phyloP scores from a whole-genome alignment of 208 protist species.

The Leishmania major region DNA sequence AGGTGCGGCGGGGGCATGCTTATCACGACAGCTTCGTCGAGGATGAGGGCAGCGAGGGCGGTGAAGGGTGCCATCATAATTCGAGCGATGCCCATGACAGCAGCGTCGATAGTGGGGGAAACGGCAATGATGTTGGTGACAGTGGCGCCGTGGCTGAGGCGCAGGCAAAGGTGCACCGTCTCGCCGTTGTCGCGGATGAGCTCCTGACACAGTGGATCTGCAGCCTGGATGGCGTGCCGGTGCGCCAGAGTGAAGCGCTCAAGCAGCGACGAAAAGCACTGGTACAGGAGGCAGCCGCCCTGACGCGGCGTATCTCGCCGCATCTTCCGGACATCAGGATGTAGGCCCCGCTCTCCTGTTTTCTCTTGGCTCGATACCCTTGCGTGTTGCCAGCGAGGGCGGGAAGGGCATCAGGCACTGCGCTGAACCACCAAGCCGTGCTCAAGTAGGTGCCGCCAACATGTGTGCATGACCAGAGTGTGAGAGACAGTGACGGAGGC shows the following conservation, averaged over 20 bases:
- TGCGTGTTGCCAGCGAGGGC: not conserved
- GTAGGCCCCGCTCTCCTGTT: not conserved
- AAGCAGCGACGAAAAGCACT: conserved; percentile 48
- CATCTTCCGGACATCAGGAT: conserved; percentile 16
- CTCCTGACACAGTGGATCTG: conserved; percentile 74
- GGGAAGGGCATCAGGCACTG: not conserved
- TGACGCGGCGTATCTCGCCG: conserved; percentile 47
- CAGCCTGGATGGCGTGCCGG: conserved; percentile 60
- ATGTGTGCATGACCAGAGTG: not conserved
- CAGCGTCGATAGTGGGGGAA: conserved; percentile 5
- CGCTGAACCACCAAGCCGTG: not conserved
- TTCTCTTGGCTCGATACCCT: not conserved
- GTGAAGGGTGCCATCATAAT: not conserved
- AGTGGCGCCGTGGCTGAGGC: conserved; percentile 16
- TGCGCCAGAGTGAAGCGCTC: conserved; percentile 39
- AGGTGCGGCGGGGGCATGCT: not conserved
- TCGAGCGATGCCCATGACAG: not conserved
- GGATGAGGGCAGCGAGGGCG: not conserved
- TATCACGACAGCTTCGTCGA: not conserved
- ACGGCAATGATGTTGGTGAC: not conserved
- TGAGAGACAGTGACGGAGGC: not conserved
- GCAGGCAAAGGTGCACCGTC: conserved; percentile 24
- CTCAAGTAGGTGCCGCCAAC: not conserved
- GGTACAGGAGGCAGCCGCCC: conserved; percentile 36
- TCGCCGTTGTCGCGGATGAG: conserved; percentile 63